These are phyloP conservation scores for Amanita jacksonii DNA, from an alignment of 768 basidiomycete species.

Conservation along the genomic window DNA sequence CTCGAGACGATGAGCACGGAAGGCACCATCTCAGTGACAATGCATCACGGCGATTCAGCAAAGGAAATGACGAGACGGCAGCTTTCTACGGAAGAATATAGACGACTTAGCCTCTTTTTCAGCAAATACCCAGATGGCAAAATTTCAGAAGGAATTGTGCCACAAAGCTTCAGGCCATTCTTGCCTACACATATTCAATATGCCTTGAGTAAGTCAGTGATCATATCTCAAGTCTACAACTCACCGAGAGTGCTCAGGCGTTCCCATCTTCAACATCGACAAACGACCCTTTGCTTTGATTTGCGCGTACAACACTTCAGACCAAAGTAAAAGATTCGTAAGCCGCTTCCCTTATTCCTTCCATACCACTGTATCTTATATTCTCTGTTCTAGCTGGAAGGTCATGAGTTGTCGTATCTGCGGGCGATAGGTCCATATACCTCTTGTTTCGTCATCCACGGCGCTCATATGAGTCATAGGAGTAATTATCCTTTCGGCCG, in stretches of 20 bases:
- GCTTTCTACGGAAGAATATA: slow-evolving; percentile 64
- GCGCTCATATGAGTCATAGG: slow-evolving; percentile 27
- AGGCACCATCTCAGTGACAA: slow-evolving; percentile 54
- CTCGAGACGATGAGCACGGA: slow-evolving; percentile 59
- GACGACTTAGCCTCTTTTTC: slow-evolving; percentile 69
- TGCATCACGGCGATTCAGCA: slow-evolving; percentile 59
- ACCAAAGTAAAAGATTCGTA: slow-evolving; percentile 75
- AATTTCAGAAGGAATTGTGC: slow-evolving; percentile 81
- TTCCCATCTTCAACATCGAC: slow-evolving; percentile 90
- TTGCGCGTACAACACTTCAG: slow-evolving; percentile 83
- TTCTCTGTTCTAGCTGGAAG: slow-evolving; percentile 52
- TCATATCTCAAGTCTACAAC: not conserved
- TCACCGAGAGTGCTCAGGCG: slow-evolving; percentile 35
- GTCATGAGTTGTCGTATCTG: slow-evolving; percentile 84
- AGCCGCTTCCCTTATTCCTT: slow-evolving; percentile 15
- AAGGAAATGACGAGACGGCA: slow-evolving; percentile 41
- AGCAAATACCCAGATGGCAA: slow-evolving; percentile 74
- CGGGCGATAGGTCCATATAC: slow-evolving; percentile 65
- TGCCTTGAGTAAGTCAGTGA: slow-evolving; percentile 59
- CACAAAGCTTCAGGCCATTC: slow-evolving; percentile 73
- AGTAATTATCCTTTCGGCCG: slow-evolving; percentile 89
- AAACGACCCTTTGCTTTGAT: slow-evolving; percentile 86
- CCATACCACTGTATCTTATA: not conserved
- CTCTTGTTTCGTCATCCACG: not conserved
- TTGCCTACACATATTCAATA: slow-evolving; percentile 79